phyloP scores from a whole-genome alignment of 495 filamentous ascomycete species.

The Antarctomyces pellizariae region DNA sequence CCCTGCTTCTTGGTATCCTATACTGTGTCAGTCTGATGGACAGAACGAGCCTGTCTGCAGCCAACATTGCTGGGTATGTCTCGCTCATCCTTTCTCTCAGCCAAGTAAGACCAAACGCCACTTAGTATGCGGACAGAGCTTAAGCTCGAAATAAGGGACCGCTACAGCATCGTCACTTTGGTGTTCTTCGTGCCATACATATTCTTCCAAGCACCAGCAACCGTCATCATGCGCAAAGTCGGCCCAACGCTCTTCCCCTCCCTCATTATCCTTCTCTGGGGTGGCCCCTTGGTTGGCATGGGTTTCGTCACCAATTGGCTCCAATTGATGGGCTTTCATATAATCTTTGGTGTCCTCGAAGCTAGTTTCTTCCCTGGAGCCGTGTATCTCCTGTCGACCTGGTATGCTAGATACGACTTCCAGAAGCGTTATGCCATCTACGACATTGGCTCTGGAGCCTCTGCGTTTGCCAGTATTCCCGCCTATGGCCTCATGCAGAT shows the following conservation, averaged over 20 bases:
- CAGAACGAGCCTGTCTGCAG: conserved; percentile 38
- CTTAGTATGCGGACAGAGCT: background rate
- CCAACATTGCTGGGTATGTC: conserved; percentile 31
- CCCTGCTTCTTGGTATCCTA: conserved; percentile 36
- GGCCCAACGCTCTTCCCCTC: conserved; percentile 33
- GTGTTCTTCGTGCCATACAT: conserved; percentile 50
- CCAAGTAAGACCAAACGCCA: no score
- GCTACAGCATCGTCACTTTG: conserved; percentile 29
- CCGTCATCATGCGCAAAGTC: conserved; percentile 32
- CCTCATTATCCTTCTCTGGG: conserved; percentile 26
- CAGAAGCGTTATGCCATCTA: conserved; percentile 18
- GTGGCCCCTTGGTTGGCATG: conserved; percentile 29
- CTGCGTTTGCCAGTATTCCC: conserved; percentile 35
- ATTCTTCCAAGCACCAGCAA: conserved; percentile 34
- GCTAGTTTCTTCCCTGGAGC: conserved; percentile 16
- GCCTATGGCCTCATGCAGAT: conserved; percentile 41
- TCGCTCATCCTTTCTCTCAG: no score
- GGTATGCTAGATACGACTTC: conserved; percentile 11
- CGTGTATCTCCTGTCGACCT: conserved; percentile 11
- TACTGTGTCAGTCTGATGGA: conserved; percentile 48
- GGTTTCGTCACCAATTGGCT: conserved; percentile 30
- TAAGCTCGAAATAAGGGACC: background rate
- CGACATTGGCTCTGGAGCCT: conserved; percentile 35
- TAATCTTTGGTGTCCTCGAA: conserved; percentile 21
- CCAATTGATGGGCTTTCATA: conserved; percentile 26